Base-by-base conservation (phyloP, 2,329 filamentous ascomycete species). In the Tolypocladium album region DNA sequence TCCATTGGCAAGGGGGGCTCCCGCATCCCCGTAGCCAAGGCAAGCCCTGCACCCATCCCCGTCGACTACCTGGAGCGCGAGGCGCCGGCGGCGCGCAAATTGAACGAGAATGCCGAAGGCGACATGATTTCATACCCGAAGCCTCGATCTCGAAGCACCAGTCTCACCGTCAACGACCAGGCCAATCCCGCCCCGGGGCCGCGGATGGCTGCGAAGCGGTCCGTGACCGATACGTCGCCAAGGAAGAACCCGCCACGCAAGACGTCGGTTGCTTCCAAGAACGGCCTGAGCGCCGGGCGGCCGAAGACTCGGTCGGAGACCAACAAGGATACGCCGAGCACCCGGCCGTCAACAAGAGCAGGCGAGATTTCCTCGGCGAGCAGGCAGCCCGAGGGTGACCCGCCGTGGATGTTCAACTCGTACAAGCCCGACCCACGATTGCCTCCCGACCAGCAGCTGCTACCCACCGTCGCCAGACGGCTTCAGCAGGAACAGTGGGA, bases 401-500 rank as follows among this genome's bases (percentile, higher is more conserved):
- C 94, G 12, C 94, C 94, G 58, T 99, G 94, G 94, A 84, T 97
- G 75, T 84, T 94, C 55, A 90, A 89, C 27, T 91, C 96, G 75
- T 99, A 97, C 74, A 96, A 95, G 69, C 94, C 94, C 0, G 94
- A 99, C 70, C 94, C 94, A 38, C 88, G 92, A 62, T 79, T 99
- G 40, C 94, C 94, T 7, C 94, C 92, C 0, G 94, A 99, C 63
- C 90, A 99, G 73, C 94, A 99, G 71, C 86, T 99, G 58, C 84
- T 99, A 13, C 94, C 94, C 0, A 97, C 94, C 0, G 92, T 97
- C 63, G 94, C 94, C 15, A 91, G 88, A 68, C 84, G 90, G 60
- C 82, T 97, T 73, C 90, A 94, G 72, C 93, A 97, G 76, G 92
- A 97, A 73, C 90, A 93, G 72, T 97, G 92, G 92, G 92, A 95